Base-by-base conservation (phyloP, 2,329 filamentous ascomycete species). In the Trichophyton simii region DNA sequence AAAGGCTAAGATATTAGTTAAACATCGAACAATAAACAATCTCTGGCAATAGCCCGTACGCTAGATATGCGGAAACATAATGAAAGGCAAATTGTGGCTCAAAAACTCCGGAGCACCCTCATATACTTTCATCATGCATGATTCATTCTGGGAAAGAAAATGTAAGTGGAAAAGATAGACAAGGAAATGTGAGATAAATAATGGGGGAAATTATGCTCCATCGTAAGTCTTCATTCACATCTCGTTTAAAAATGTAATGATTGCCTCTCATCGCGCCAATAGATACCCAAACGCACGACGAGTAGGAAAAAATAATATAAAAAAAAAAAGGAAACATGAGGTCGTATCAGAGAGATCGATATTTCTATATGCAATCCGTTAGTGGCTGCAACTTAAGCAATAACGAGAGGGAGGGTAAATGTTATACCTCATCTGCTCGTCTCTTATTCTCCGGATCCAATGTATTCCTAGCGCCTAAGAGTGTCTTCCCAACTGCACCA, bases 381-480 rank as follows among this genome's bases (percentile, higher is more conserved):
- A 60, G 46, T 18, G 28, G 59, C 28, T 42, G 50, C 62, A 13
- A 60, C 28, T n/a, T 59, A 38, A 58, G 18, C 11, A 9, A 9
- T 15, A 38, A 28, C 0, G 8, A 59, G 38, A 60, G 34, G 34
- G 18, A 18, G 18, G 34, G 22, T 66, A 7, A 44, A 54, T n/a
- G 9, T 86, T 90, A 83, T 77, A 96, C 92, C 80, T 96, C 91
- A 68, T 95, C 89, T 70, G 91, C 85, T 71, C 88, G 85, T 68
- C 89, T 82, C 70, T 87, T 78, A 71, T 96, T 91, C 64, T 85
- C 81, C 60, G 88, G 87, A 77, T 99, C 94, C 67, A 99, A 79
- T 55, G 88, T 85, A 73, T 99, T 99, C 0, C 90, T 95, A 13
- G 91, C 92, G 3, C 95, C 94, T 76, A 97, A 81, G 62, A 99